These are phyloP conservation scores for Catharanthus roseus DNA, from an alignment of 257 asterid genomes.

Conservation along the genomic window DNA sequence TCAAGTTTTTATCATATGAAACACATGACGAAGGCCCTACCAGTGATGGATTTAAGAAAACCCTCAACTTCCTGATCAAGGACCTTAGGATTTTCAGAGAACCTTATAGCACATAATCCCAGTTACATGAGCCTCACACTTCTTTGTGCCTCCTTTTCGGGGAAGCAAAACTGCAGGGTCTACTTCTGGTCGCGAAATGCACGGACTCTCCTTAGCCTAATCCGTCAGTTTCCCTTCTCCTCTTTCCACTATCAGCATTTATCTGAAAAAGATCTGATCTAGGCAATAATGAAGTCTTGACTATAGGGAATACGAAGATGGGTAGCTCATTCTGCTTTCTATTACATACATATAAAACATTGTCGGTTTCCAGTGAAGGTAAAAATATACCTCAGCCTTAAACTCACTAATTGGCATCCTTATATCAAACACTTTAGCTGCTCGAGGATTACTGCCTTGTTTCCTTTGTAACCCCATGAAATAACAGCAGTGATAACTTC, in stretches of 20 bases:
- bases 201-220: background rate
- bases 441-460: conserved; percentile 66
- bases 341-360: background rate
- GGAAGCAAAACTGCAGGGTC: background rate
- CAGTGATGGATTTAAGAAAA: no score
- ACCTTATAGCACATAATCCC: no score
- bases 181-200: background rate
- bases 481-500: conserved; percentile 59
- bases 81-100: no score
- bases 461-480: conserved; percentile 77
- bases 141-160: no score
- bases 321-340: background rate
- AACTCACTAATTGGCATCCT: conserved; percentile 75
- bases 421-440: conserved; percentile 66
- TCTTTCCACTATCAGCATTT: background rate
- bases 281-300: background rate
- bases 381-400: conserved; percentile 55
- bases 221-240: background rate
- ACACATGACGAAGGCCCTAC: no score
- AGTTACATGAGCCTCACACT: background rate
- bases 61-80: no score
- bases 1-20: background rate
- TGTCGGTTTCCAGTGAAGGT: conserved; percentile 21
- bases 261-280: background rate
- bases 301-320: background rate